Percentiles rank a stretch among this genome's conserved stretches.
Conservation (phyloP, 805 yeast genomes). For the Saccharomycopsis malanga region DNA sequence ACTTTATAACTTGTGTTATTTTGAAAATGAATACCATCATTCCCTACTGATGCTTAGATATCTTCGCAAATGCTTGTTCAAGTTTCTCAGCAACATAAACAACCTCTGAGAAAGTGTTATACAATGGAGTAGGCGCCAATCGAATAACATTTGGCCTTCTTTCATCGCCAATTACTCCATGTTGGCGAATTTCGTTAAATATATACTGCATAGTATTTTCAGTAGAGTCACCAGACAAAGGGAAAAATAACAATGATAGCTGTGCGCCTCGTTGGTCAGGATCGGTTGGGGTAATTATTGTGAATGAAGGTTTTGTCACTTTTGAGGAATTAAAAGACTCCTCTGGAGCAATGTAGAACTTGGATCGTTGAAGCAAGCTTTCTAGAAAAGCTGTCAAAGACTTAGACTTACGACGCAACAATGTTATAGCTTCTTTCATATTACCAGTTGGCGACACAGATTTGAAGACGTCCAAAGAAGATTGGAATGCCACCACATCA, state of each 20-base stretch:
- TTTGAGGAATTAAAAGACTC: constrained; percentile 23
- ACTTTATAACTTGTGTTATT: too few relatives aligned
- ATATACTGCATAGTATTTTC: constrained; percentile 56
- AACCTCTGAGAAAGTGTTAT: constrained; percentile 69
- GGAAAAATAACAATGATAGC: constrained; percentile 63
- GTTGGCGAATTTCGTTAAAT: constrained; percentile 37
- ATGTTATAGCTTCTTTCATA: neutral
- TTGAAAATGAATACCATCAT: too few relatives aligned
- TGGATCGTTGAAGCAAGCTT: constrained; percentile 37
- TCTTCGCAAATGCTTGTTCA: constrained; percentile 32
- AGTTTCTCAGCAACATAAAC: constrained; percentile 38
- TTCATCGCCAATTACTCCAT: constrained; percentile 79
- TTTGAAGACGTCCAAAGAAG: constrained; percentile 56
- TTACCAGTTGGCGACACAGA: neutral
- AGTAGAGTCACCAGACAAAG: constrained; percentile 32
- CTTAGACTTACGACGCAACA: constrained; percentile 44
- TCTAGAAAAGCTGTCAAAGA: constrained; percentile 53
- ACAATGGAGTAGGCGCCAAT: constrained; percentile 80
- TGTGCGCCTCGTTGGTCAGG: constrained; percentile 69
- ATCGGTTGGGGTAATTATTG: constrained; percentile 67
- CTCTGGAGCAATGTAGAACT: constrained; percentile 35
- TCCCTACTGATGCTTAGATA: too few relatives aligned
- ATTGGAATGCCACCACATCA: constrained; percentile 67
- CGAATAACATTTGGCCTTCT: constrained; percentile 87
- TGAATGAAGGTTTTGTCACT: constrained; percentile 36